phyloP scores from a whole-genome alignment of 768 basidiomycete genomes.

The Tricholoma furcatifolium region DNA sequence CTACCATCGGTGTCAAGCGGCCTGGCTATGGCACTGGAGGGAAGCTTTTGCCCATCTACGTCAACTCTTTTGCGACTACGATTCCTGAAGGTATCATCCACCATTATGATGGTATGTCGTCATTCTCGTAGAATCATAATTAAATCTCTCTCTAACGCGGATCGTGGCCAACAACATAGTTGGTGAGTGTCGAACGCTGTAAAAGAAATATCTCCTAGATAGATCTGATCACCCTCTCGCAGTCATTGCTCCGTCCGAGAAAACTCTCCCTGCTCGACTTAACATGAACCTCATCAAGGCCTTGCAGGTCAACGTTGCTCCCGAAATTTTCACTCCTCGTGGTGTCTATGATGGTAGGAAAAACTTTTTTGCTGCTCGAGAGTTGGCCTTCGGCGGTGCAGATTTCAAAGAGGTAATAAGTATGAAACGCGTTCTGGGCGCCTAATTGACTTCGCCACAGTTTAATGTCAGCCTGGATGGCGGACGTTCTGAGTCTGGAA shows the following conservation, averaged over 20 bases:
- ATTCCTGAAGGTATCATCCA: slow-evolving; percentile 65
- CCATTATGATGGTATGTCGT: slow-evolving; percentile 73
- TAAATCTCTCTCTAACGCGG: not conserved
- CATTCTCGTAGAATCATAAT: not conserved
- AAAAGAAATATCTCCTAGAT: not conserved
- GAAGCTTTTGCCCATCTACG: slow-evolving; percentile 32
- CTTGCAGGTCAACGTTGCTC: slow-evolving; percentile 57
- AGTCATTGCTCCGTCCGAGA: slow-evolving; percentile 72
- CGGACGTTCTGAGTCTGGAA: slow-evolving; percentile 30
- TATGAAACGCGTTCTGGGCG: slow-evolving; percentile 1
- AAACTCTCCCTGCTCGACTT: slow-evolving; percentile 59
- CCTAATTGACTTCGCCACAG: slow-evolving; percentile 31
- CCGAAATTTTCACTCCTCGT: slow-evolving; percentile 68
- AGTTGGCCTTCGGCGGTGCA: slow-evolving; percentile 56
- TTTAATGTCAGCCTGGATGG: slow-evolving; percentile 58
- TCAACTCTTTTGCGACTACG: slow-evolving; percentile 65
- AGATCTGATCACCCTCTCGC: slow-evolving; percentile 2
- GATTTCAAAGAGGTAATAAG: slow-evolving; percentile 52
- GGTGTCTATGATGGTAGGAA: slow-evolving; percentile 81
- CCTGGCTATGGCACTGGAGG: slow-evolving; percentile 64
- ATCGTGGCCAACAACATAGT: not conserved
- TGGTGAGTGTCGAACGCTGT: not conserved
- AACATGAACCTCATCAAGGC: slow-evolving; percentile 70
- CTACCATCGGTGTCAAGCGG: slow-evolving; percentile 67
- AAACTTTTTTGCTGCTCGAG: slow-evolving; percentile 63